Evolutionary conservation across 495 filamentous ascomycete species (phyloP).

Genomic region (Penicillium canescens): DNA sequence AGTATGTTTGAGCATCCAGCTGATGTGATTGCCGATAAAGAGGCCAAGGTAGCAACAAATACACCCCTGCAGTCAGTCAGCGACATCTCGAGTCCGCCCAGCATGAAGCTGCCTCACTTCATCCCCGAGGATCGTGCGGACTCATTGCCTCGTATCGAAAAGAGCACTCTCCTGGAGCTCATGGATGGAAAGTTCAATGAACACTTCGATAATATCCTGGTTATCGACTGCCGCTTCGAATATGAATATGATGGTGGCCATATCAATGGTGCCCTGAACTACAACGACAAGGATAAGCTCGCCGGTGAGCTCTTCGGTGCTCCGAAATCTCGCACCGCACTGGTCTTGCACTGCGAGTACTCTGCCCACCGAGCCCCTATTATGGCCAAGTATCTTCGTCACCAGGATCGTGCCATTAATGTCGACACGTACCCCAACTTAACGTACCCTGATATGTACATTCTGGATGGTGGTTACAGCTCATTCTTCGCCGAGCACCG

Average conservation of each 20-base stretch:
- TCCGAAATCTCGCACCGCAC: conserved; percentile 66
- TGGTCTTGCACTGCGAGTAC: conserved; percentile 98
- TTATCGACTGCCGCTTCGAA: conserved; percentile 97
- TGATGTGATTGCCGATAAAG: conserved; percentile 77
- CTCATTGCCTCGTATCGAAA: conserved; percentile 82
- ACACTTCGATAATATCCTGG: conserved; percentile 70
- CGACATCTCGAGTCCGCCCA: conserved; percentile 71
- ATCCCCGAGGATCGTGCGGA: conserved; percentile 77
- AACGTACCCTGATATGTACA: conserved; percentile 93
- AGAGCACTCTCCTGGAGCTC: conserved; percentile 76
- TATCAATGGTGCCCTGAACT: conserved; percentile 88
- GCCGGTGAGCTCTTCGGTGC: conserved; percentile 73
- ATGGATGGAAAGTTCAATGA: conserved; percentile 80
- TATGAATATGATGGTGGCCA: conserved; percentile 98
- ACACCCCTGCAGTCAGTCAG: conserved; percentile 67
- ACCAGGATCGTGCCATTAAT: conserved; percentile 82
- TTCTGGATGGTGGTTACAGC: conserved; percentile 95
- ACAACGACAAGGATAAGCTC: conserved; percentile 89
- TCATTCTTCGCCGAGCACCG: conserved; percentile 81
- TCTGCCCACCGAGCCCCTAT: conserved; percentile 96
- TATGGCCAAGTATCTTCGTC: conserved; percentile 79
- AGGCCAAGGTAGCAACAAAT: conserved; percentile 53
- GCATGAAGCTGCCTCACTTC: conserved; percentile 80
- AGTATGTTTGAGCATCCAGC: conserved; percentile 96
- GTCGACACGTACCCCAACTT: conserved; percentile 80